phyloP scores from a whole-genome alignment of 2,329 filamentous ascomycete species.

The Sarocladiaceae sp. region DNA sequence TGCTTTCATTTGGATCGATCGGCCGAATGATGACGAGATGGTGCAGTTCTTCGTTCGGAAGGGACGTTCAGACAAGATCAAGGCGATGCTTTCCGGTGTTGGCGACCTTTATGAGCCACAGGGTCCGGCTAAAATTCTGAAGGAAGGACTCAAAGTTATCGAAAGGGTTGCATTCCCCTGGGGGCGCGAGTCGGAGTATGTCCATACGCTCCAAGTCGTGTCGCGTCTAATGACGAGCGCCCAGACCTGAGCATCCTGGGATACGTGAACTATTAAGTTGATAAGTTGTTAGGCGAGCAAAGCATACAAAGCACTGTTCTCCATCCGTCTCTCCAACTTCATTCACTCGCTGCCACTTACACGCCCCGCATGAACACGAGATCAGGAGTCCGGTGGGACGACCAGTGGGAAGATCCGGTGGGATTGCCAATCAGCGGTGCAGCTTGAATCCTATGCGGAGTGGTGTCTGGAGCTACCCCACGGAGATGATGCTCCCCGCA shows the following conservation, averaged over 20 bases:
- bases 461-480: too few relatives aligned
- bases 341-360: too few relatives aligned
- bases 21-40: slow-evolving; percentile 51
- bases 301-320: too few relatives aligned
- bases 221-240: slow-evolving; percentile 1
- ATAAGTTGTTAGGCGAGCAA: too few relatives aligned
- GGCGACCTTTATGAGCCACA: slow-evolving; percentile 35
- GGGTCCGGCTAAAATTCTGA: slow-evolving; percentile 15
- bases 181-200: slow-evolving; percentile 13
- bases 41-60: slow-evolving; percentile 48
- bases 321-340: too few relatives aligned
- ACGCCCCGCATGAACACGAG: too few relatives aligned
- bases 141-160: slow-evolving; percentile 17
- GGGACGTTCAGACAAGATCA: slow-evolving; percentile 35
- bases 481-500: background rate
- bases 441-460: background rate
- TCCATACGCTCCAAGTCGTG: background rate
- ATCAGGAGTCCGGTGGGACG: background rate
- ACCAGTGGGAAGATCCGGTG: background rate
- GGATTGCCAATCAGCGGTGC: background rate
- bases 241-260: background rate
- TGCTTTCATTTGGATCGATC: slow-evolving; percentile 44
- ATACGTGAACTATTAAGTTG: too few relatives aligned
- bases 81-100: slow-evolving; percentile 43
- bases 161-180: slow-evolving; percentile 13